Percentiles rank a stretch among this genome's conserved stretches.
Evolutionary conservation across 1,284 basidiomycete genomes (phyloP).

Genomic region (Boletus hoseneyae): DNA sequence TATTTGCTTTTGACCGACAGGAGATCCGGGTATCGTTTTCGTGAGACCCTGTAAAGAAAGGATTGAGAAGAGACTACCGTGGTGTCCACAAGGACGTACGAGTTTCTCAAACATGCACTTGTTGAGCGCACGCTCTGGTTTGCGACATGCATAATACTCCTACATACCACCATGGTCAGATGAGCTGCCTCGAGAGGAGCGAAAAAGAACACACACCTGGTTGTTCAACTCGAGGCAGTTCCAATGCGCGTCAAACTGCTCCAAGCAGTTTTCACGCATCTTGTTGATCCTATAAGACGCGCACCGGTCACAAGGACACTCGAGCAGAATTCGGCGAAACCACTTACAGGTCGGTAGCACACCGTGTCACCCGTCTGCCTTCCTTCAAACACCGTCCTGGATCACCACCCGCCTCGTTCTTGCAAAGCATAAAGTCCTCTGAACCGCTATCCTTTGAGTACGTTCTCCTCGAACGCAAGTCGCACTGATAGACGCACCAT

Average conservation of each 20-base stretch:
- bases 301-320: not conserved
- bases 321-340: not conserved
- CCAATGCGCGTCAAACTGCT: constrained; percentile 93
- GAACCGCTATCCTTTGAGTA: constrained; percentile 14
- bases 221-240: constrained; percentile 94
- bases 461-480: not conserved
- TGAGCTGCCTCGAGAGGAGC: not conserved
- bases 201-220: constrained; percentile 55
- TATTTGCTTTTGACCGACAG: constrained; percentile 81
- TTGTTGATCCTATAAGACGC: constrained; percentile 72
- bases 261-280: constrained; percentile 88
- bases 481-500: constrained; percentile 60
- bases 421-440: constrained; percentile 99
- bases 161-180: constrained; percentile 8
- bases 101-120: constrained; percentile 97
- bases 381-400: constrained; percentile 95
- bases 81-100: constrained; percentile 43
- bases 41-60: constrained; percentile 65
- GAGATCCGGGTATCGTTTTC: constrained; percentile 92
- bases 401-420: constrained; percentile 79
- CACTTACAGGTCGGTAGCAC: constrained; percentile 90
- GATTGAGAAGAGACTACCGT: not conserved
- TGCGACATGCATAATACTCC: constrained; percentile 91
- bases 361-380: constrained; percentile 93
- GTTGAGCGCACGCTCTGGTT: constrained; percentile 88